A percentile compares a stretch with the other conserved stretches of the same genome.
phyloP scores from a whole-genome alignment of 2,329 filamentous ascomycete species.

The Knufia fluminis region DNA sequence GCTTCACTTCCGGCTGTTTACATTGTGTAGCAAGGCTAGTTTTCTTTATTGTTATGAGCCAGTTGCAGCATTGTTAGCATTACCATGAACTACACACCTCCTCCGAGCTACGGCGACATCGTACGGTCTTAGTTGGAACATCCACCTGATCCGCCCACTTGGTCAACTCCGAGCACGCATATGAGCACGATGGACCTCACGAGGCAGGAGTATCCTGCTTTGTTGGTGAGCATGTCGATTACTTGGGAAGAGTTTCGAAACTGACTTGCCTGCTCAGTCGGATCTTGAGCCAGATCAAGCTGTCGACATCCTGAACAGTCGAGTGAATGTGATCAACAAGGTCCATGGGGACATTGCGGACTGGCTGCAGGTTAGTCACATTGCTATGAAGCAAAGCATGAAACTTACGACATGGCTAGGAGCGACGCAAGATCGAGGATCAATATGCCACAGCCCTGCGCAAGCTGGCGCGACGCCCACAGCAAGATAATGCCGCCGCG shows the following conservation, averaged over 20 bases:
- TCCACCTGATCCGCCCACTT: not conserved
- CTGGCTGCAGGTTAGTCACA: slow-evolving; percentile 72
- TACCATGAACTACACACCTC: not conserved
- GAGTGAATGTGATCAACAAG: slow-evolving; percentile 75
- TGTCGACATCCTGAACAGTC: slow-evolving; percentile 71
- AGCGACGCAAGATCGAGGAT: slow-evolving; percentile 86
- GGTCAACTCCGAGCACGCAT: not conserved
- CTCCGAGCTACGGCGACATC: not conserved
- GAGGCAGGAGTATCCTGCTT: slow-evolving; percentile 7
- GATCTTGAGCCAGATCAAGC: slow-evolving; percentile 74
- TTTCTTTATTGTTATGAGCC: not conserved
- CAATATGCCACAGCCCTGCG: slow-evolving; percentile 73
- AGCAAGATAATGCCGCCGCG: slow-evolving; percentile 67
- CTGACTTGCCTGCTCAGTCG: slow-evolving; percentile 45
- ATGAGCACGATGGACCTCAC: slow-evolving; percentile 6
- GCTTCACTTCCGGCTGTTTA: not conserved
- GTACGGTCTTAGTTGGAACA: not conserved
- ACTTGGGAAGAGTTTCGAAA: too few species aligned
- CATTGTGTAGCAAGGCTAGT: not conserved
- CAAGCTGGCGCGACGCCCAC: slow-evolving; percentile 66
- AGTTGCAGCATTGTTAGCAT: not conserved
- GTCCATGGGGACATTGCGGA: slow-evolving; percentile 88
- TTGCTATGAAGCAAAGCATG: slow-evolving; percentile 11
- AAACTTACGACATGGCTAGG: slow-evolving; percentile 44
- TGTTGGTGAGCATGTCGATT: not conserved